phyloP scores from a whole-genome alignment of 495 filamentous ascomycete genomes.

The Xylaria intraflava region DNA sequence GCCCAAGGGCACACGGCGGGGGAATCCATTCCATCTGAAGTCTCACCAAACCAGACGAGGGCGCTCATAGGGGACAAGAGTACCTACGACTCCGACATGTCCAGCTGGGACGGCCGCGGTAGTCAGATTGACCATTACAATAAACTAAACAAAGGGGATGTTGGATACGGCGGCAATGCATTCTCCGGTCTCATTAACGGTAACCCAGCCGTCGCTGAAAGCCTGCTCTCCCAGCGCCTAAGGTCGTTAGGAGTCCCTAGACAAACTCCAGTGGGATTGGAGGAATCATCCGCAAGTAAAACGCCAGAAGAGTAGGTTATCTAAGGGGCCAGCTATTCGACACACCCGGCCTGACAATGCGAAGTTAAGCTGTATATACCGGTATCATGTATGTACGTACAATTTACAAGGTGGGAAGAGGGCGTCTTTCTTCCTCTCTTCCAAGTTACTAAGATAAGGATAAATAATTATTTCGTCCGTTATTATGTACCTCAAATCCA shows the following conservation, averaged over 20 bases:
- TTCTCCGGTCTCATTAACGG: constrained; percentile 31
- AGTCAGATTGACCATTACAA: constrained; percentile 42
- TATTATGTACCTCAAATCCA: too few relatives aligned
- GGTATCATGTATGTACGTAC: too few relatives aligned
- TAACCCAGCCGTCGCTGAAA: constrained; percentile 28
- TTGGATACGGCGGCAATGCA: constrained; percentile 59
- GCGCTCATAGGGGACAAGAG: not conserved
- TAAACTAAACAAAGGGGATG: constrained; percentile 62
- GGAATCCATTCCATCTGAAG: constrained; percentile 32
- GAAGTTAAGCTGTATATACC: too few relatives aligned
- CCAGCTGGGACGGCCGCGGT: constrained; percentile 12
- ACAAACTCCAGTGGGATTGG: not conserved
- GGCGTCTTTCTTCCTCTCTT: too few relatives aligned
- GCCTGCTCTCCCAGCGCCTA: constrained; percentile 40
- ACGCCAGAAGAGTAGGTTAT: not conserved
- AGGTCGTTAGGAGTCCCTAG: constrained; percentile 33
- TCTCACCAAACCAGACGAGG: constrained; percentile 15
- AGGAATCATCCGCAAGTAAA: not conserved
- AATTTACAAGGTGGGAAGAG: too few relatives aligned
- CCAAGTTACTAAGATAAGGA: too few relatives aligned
- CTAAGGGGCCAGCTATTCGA: too few relatives aligned
- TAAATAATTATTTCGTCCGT: too few relatives aligned
- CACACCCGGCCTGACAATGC: too few relatives aligned
- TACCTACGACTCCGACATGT: constrained; percentile 22
- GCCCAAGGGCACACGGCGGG: constrained; percentile 19